phyloP scores from a whole-genome alignment of 176 grass and related monocot genomes.

The Oryza rufipogon region DNA sequence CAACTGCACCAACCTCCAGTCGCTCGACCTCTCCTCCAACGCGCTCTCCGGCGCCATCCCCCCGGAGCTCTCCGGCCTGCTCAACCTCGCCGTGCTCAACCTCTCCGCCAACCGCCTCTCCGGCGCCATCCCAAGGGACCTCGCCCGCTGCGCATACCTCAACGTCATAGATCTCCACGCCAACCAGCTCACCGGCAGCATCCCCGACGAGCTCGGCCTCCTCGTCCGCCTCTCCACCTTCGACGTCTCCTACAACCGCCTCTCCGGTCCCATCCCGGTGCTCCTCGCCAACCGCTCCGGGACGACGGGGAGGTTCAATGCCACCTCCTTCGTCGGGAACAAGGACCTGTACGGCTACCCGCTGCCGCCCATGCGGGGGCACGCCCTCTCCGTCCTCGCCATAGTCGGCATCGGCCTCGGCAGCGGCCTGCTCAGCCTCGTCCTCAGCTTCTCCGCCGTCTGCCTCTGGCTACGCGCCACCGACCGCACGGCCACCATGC shows the following conservation, averaged over 20 bases:
- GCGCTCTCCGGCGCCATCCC: constrained; percentile 57
- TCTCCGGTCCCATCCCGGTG: constrained; percentile 63
- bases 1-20: constrained; percentile 89
- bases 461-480: constrained; percentile 74
- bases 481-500: constrained; percentile 40
- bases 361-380: constrained; percentile 43
- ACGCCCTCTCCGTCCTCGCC: constrained; percentile 66
- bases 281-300: constrained; percentile 63
- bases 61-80: constrained; percentile 49
- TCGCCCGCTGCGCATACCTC: constrained; percentile 72
- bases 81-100: constrained; percentile 83
- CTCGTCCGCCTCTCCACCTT: constrained; percentile 70
- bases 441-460: constrained; percentile 80
- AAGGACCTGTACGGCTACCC: constrained; percentile 79
- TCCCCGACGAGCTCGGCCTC: constrained; percentile 69
- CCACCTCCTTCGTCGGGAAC: constrained; percentile 67
- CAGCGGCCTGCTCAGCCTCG: constrained; percentile 69
- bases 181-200: constrained; percentile 64
- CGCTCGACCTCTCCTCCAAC: constrained; percentile 79
- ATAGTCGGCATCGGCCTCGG: constrained; percentile 82
- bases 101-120: constrained; percentile 69
- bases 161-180: constrained; percentile 85
- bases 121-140: constrained; percentile 60
- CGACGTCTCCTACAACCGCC: constrained; percentile 71
- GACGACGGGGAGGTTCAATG: constrained; percentile 63